Evolutionary conservation across 768 basidiomycete species (phyloP), one percentile per base, ranked within the genome.

Genomic region (Clitopilus hobsonii): DNA sequence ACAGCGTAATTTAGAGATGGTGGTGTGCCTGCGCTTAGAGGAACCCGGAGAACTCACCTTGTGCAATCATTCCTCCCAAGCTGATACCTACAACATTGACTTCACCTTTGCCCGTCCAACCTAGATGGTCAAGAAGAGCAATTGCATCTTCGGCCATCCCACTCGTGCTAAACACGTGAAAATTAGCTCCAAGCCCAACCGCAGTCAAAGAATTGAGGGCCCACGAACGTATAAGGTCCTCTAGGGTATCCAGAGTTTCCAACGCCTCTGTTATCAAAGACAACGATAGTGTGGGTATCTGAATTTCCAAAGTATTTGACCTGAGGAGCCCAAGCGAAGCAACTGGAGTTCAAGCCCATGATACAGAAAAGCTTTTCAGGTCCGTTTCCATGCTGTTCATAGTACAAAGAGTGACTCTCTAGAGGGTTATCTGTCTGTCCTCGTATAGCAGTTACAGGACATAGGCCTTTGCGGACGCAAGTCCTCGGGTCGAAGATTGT

Each of bases 221-320:
- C 13, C n/a, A 74, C 82, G 56, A 63, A 91, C 89, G 86, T 79
- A 69, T 92, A 93, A 0, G 89, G 89, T 1, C 90, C 91, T 41
- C 74, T 68, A 0, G 90, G 90, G 38, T 81, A 74, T 3, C 76
- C 81, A 26, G 86, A 89, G 66, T 89, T 80, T 6, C 91, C 91
- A 5, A 89, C 89, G 1, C 91, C 91, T 29, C 91, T 79, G 65
- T 94, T 92, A 68, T 93, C 91, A 63, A 93, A 91, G 4, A 90
- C 88, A 1, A 93, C 73, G 11, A 81, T 71, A 0, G 82, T 77
- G 62, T 86, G 87, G 27, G 81, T 71, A 11, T 73, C 69, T 14
- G 76, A 66, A n/a, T 63, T 68, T 6, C 77, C 74, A 60, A 93
- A 91, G 63, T 86, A 74, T 3, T 76, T 66, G 2, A 92, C 85